Percentiles rank a stretch among this genome's conserved stretches.
Conservation (phyloP, 768 basidiomycete genomes). For the Multifurca ochricompacta region DNA sequence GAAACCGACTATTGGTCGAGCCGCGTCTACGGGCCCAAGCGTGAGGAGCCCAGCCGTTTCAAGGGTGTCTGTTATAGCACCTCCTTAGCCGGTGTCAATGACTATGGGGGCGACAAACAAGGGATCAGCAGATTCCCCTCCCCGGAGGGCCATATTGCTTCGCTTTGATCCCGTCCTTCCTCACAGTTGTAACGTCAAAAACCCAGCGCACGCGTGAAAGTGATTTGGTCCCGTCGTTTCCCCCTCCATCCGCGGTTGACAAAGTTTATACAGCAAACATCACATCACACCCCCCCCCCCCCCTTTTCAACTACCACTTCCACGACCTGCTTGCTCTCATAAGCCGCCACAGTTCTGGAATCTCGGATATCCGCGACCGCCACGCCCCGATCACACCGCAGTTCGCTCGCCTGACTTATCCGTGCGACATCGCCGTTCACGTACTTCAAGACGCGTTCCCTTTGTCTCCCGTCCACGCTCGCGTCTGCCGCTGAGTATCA, state of each 20-base stretch:
- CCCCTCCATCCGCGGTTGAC: conserved; percentile 20
- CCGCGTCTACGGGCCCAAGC: conserved; percentile 20
- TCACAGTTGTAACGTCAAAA: conserved; percentile 17
- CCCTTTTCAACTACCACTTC: conserved; percentile 9
- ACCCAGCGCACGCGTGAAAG: conserved; percentile 14
- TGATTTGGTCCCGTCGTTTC: conserved; percentile 19
- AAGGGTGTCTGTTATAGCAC: conserved; percentile 21
- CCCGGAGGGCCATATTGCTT: conserved; percentile 15
- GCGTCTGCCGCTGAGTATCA: conserved; percentile 2
- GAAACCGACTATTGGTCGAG: conserved; percentile 20
- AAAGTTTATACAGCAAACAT: conserved; percentile 18
- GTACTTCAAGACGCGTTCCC: conserved; percentile 11
- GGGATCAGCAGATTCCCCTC: conserved; percentile 22
- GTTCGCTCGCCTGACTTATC: conserved; percentile 19
- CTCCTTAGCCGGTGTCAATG: conserved; percentile 23
- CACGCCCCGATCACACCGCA: conserved; percentile 21
- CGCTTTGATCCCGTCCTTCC: conserved; percentile 20
- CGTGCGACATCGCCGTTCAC: conserved; percentile 12
- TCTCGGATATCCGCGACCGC: conserved; percentile 17
- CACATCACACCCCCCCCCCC: conserved; percentile 5
- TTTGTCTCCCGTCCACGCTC: conserved; percentile 1
- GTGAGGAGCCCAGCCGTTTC: conserved; percentile 21
- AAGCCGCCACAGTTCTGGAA: conserved; percentile 17
- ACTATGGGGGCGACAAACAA: conserved; percentile 20
- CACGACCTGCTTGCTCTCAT: conserved; percentile 15